Conservation (phyloP, 73 alveolate species). For the Symbiodinium pilosum region DNA sequence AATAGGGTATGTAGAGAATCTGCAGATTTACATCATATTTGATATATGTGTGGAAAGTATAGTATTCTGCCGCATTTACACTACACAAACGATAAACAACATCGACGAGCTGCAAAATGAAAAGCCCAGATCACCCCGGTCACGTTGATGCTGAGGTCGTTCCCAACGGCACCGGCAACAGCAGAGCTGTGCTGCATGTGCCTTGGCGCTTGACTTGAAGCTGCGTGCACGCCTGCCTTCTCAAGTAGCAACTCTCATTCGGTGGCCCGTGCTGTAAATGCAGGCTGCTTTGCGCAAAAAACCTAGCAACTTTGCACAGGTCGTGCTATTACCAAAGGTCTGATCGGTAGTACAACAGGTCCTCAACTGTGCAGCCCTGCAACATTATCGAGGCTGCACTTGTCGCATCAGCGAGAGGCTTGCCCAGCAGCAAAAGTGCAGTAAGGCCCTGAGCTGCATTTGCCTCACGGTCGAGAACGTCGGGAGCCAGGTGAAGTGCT, state of each 20-base stretch:
- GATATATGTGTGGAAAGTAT: too few species aligned
- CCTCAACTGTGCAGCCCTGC: slow-evolving; percentile 37
- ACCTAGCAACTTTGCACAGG: background rate
- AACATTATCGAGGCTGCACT: background rate
- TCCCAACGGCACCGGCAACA: background rate
- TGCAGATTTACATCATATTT: too few species aligned
- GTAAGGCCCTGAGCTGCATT: background rate
- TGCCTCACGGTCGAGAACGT: background rate
- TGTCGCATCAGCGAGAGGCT: background rate
- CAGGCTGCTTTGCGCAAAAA: background rate
- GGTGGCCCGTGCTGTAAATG: too few species aligned
- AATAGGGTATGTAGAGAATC: too few species aligned
- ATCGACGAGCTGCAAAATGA: background rate
- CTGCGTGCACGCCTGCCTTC: too few species aligned
- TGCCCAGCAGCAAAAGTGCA: background rate
- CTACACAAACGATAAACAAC: too few species aligned
- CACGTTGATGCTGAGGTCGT: background rate
- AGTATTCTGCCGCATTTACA: too few species aligned
- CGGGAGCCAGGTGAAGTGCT: too few species aligned
- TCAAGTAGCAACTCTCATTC: too few species aligned
- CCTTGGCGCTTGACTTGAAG: too few species aligned
- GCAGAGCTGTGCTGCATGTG: too few species aligned
- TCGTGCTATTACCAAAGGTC: background rate
- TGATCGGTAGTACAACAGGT: background rate
- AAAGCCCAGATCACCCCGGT: background rate